Evolutionary conservation across 768 basidiomycete genomes (phyloP).

Genomic region (Pisolithus albus): DNA sequence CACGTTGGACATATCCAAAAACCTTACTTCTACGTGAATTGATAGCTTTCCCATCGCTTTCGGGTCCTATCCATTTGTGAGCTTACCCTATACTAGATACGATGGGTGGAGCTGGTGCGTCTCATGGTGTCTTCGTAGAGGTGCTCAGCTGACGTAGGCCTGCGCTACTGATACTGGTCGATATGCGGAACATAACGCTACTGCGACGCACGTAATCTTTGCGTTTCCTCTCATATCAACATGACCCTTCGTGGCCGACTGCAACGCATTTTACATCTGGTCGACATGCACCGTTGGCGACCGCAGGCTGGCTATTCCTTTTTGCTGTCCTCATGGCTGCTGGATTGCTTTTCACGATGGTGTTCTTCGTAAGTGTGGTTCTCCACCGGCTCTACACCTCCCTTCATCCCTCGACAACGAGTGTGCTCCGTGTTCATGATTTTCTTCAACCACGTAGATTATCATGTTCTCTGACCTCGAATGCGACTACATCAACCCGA

Average conservation of each 20-base stretch:
- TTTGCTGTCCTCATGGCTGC: slow-evolving; percentile 95
- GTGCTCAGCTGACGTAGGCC: too few relatives aligned
- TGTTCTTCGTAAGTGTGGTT: slow-evolving; percentile 83
- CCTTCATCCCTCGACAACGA: background rate
- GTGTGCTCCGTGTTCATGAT: background rate
- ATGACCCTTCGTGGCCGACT: background rate
- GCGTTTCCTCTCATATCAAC: background rate
- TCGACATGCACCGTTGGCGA: background rate
- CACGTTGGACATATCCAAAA: too few relatives aligned
- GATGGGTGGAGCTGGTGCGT: slow-evolving; percentile 42
- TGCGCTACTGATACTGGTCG: background rate
- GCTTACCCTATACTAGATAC: slow-evolving; percentile 1
- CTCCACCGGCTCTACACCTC: background rate
- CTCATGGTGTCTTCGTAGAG: background rate
- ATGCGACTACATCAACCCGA: slow-evolving; percentile 99
- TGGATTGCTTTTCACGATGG: slow-evolving; percentile 94
- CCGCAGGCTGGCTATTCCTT: slow-evolving; percentile 89
- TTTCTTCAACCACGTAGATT: slow-evolving; percentile 50
- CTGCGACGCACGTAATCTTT: background rate
- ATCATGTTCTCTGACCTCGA: slow-evolving; percentile 99
- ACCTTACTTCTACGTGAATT: background rate
- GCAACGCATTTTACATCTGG: too few relatives aligned
- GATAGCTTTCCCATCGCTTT: background rate
- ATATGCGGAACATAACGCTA: background rate
- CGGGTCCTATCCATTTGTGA: background rate